Conservation (phyloP, 805 yeast genomes). For the Saccharomycopsis vini region DNA sequence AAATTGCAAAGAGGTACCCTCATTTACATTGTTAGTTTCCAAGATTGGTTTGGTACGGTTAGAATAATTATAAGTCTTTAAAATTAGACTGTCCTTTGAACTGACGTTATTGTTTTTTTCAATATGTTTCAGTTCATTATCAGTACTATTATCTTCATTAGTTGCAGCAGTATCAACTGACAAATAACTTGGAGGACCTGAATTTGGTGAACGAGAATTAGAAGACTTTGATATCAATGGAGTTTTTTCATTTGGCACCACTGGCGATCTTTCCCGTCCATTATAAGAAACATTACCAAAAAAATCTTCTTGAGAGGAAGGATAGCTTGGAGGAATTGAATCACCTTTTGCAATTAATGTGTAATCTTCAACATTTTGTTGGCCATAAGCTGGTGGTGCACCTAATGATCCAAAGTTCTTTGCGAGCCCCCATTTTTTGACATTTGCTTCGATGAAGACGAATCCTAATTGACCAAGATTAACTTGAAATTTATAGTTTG, state of each 20-base stretch:
- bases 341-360: constrained; percentile 30
- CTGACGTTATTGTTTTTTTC: too few species aligned
- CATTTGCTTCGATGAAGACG: constrained; percentile 76
- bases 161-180: background rate
- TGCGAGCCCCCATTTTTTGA: constrained; percentile 78
- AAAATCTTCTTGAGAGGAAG: constrained; percentile 36
- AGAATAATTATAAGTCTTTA: too few species aligned
- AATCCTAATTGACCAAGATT: constrained; percentile 72
- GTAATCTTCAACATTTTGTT: constrained; percentile 30
- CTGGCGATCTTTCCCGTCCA: background rate
- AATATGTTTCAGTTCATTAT: too few species aligned
- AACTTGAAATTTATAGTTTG: constrained; percentile 40
- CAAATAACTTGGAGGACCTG: constrained; percentile 1
- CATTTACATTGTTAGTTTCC: background rate
- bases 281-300: constrained; percentile 30
- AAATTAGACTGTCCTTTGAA: too few species aligned
- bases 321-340: constrained; percentile 39
- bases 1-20: constrained; percentile 8
- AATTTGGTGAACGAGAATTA: background rate
- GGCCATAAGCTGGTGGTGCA: constrained; percentile 22
- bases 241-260: background rate
- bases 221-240: background rate
- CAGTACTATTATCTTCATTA: background rate
- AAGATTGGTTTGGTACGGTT: too few species aligned
- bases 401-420: constrained; percentile 41